A percentile compares a stretch with the other conserved stretches of the same genome.
phyloP scores from a whole-genome alignment of 495 filamentous ascomycete genomes.

The Penicillium waksmanii region DNA sequence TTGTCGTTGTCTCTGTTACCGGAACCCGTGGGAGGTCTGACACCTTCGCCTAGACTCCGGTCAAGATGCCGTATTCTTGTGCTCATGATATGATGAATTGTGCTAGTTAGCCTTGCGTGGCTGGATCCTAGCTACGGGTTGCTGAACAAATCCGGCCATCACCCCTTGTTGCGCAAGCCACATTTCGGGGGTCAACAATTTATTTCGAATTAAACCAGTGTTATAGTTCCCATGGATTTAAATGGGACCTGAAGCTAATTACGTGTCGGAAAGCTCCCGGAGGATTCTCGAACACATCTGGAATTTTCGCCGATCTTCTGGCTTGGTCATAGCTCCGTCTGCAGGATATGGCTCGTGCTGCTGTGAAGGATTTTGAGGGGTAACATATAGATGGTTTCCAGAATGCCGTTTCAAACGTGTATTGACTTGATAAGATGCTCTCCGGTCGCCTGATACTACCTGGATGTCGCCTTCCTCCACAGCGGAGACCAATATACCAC shows the following conservation, averaged over 20 bases:
- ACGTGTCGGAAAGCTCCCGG: constrained; percentile 9
- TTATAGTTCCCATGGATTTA: constrained; percentile 17
- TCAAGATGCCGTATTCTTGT: not conserved
- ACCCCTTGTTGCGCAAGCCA: not conserved
- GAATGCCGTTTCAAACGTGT: not conserved
- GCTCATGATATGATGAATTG: not conserved
- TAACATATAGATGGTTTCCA: not conserved
- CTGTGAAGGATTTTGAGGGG: not conserved
- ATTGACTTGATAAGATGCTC: not conserved
- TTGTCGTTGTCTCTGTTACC: not conserved
- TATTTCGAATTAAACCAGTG: not conserved
- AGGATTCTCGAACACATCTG: constrained; percentile 19
- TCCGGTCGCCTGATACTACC: not conserved
- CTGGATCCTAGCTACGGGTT: not conserved
- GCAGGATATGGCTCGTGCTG: constrained; percentile 8
- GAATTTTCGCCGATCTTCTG: constrained; percentile 18
- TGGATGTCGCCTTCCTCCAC: constrained; percentile 9
- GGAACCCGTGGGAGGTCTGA: not conserved
- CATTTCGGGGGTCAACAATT: not conserved
- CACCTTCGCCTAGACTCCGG: constrained; percentile 2
- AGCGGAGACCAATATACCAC: constrained; percentile 17
- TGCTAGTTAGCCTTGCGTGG: not conserved
- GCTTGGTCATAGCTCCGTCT: constrained; percentile 21
- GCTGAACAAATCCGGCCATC: not conserved
- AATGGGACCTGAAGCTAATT: constrained; percentile 10